Base-by-base conservation (phyloP, 108 stramenopile species). In the Fistulifera pelliculosa region DNA sequence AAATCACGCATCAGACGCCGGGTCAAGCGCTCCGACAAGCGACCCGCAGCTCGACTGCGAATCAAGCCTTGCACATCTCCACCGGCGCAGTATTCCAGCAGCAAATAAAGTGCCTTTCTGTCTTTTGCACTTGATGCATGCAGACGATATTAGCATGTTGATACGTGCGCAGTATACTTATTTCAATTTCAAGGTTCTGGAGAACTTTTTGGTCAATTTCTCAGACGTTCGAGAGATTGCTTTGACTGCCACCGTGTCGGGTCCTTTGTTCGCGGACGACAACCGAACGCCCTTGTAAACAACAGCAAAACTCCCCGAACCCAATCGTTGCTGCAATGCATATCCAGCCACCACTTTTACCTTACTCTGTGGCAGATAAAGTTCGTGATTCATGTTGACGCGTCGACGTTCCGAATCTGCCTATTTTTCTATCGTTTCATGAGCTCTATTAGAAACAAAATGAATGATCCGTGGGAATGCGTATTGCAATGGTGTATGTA, bases 31-130 rank as follows among this genome's bases (percentile, higher is more conserved):
- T 97, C 96, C 6, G 74, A 56, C 1, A 99, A 56, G 19, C 93
- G 66, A 15, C 83, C 82, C 16, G 41, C 60, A 56, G 78, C 68
- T 27, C 91, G 73, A 6, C 73, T 73, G 24, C 86, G 73, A 57
- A 98, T 94, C 55, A 94, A 58, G 10, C 72, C 60, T 44, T 94
- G 87, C 19, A 98, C 69, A 62, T 98, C 98, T 6, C 98, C 98
- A 3, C 98, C 98, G 17, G 74, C 80, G 54, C 96, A 96, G 56
- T 95, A 98, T 69, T 98, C 98, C 24, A 98, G 74, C 24, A 98
- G 71, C 6, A 99, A 64, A 65, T 95, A 96, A 61, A 91, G 56
- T 91, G 85, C 5, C 73, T 60, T 21, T 76, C 75, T 31, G 92
- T 93, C 62, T 93, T 89, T 64, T 83, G 81, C 11, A 83, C 85